Conservation (phyloP, 225 moss, liverwort and hornwort genomes). For the Anthoceros angustus region DNA sequence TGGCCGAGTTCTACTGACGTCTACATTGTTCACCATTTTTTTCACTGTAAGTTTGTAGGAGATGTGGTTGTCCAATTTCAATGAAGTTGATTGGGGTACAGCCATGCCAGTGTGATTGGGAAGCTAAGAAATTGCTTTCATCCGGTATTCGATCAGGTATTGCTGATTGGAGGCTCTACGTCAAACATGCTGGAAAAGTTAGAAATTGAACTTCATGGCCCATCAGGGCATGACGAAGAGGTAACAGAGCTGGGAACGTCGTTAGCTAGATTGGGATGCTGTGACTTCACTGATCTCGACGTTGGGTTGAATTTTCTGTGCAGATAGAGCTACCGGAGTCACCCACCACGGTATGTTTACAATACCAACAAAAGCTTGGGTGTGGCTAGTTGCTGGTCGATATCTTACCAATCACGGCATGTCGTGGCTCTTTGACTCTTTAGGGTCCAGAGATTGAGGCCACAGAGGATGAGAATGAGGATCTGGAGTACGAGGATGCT, state of each 20-base stretch:
- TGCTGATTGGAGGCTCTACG: constrained; percentile 58
- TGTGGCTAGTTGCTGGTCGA: background rate
- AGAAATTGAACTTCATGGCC: constrained; percentile 43
- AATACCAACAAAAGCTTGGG: background rate
- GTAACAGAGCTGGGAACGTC: constrained; percentile 8
- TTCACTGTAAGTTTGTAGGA: constrained; percentile 44
- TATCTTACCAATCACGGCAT: background rate
- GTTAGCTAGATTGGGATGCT: background rate
- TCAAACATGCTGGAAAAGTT: constrained; percentile 41
- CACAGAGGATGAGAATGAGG: constrained; percentile 6
- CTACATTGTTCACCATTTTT: constrained; percentile 84
- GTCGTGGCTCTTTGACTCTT: background rate
- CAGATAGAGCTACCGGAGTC: background rate
- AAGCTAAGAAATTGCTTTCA: background rate
- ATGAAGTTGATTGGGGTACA: too few species aligned
- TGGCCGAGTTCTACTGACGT: constrained; percentile 64
- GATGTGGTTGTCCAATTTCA: background rate
- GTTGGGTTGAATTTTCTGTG: background rate
- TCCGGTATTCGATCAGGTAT: constrained; percentile 22
- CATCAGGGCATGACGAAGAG: constrained; percentile 20
- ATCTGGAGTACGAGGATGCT: constrained; percentile 26
- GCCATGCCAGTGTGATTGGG: background rate
- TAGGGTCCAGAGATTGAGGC: constrained; percentile 24
- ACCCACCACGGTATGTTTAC: background rate
- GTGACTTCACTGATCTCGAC: background rate